Base-by-base conservation (phyloP, 441 rosid species). In the Jatropha multifida region DNA sequence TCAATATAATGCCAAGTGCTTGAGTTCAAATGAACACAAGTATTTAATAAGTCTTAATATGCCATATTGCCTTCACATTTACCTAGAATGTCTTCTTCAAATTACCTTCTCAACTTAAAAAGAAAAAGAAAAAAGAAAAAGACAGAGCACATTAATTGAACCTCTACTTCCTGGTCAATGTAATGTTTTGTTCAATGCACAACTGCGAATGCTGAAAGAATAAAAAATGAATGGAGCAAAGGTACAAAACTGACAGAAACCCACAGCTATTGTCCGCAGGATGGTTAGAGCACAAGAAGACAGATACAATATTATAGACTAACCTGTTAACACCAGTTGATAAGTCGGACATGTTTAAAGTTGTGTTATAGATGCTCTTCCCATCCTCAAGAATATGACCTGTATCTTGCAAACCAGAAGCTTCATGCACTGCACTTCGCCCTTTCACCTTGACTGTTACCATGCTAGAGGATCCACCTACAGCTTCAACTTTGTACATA, bases 371-470 rank as follows among this genome's bases (percentile, higher is more conserved):
- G 87, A 96, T 89, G 76, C 94, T 88, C 79, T 85, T 88, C 56
- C 93, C 91, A 82, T 88, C 98, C 84, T 94, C 99, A 75, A 94
- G 98, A 68, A 96, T 89, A 87, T 96, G 99, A 76, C 98, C 86
- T 48, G 93, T 82, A 80, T 96, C 97, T 81, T 94, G 97, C 81
- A 96, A 81, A 59, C 91, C 95, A 76, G 98, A 96, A 38, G 92
- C 88, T 88, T 90, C 98, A 84, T 94, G 98, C 79, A 94, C 99
- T 80, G 98, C 91, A 78, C 99, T 92, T 77, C 78, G 88, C 62
- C 99, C 98, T 85, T 96, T 96, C 69, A 94, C 99, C 88, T 91
- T 94, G 76, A 96, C 93, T 73, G 97, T 92, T 60, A 91, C 92
- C 81, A 91, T 76, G 75, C 93, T 81, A 61, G 87, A 80, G 61